Base-by-base conservation (phyloP, 306 rosid genomes). In the Elaeagnus macrophylla region DNA sequence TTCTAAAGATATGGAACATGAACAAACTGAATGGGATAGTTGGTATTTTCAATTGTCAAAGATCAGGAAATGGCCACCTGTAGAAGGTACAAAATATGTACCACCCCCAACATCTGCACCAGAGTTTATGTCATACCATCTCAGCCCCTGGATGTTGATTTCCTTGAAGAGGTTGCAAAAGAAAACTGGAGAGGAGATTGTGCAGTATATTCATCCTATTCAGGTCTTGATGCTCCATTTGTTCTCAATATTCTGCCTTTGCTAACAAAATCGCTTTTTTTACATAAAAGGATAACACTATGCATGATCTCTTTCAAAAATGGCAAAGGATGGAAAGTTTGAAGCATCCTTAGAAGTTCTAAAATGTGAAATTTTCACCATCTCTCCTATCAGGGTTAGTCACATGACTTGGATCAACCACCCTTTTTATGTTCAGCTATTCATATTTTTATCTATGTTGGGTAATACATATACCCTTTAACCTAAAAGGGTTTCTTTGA, bases 191-290 rank as follows among this genome's bases (percentile, higher is more conserved):
- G 25, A 6, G 72, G 72, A 14, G 60, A 53, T 50, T 79, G 67
- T 47, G 69, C 81, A 47, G 38, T 77, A 20, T 86, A 79, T 57
- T 73, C 76, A 65, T 77, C 67, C 71, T 74, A 65, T 60, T 60
- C 94, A 74, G 89, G 94, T 85, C 41, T 12, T 18, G 36, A 37
- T 7, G 17, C 20, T 35, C 41, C 51, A 42, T 7, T 12, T 79
- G 62, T n/a, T n/a, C n/a, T 58, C 10, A 52, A 43, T 15, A 13
- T 2, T 52, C 13, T 39, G 10, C 46, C 25, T 73, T 80, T 60
- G 73, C 90, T 37, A 76, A 43, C 47, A 43, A 10, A 43, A 10
- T 5, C 41, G 9, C 4, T 32, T 36, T 53, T 57, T 9, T 13
- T 3, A 44, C 2, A 19, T 7, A 6, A 8, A 20, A 48, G 19